phyloP scores from a whole-genome alignment of 495 filamentous ascomycete genomes.

The Lasiosphaeria ovina region DNA sequence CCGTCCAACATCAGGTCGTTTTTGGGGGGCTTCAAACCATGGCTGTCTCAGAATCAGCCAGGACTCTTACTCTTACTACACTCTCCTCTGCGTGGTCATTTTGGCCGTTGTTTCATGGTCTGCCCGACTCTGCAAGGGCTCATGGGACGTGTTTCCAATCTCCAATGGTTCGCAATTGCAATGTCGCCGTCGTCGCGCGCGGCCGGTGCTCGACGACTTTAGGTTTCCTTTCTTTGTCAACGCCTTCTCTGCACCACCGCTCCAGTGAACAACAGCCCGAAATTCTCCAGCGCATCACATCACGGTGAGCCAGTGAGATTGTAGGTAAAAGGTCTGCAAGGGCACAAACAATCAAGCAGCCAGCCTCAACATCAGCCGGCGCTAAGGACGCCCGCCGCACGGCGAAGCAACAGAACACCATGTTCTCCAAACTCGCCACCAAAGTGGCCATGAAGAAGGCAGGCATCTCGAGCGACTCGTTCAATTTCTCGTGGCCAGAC shows the following conservation, averaged over 20 bases:
- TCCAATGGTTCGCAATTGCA: neutral
- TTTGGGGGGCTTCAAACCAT: too few species aligned
- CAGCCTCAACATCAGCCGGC: too few species aligned
- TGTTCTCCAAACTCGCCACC: conserved; percentile 48
- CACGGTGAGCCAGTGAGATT: too few species aligned
- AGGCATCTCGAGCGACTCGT: conserved; percentile 39
- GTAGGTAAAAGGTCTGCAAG: too few species aligned
- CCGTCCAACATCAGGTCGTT: too few species aligned
- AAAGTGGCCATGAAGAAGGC: conserved; percentile 48
- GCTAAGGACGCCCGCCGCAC: too few species aligned
- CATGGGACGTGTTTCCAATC: neutral
- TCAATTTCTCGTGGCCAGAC: conserved; percentile 31
- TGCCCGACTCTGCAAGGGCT: neutral
- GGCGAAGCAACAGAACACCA: conserved; percentile 19
- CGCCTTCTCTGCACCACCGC: too few species aligned
- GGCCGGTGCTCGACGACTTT: too few species aligned
- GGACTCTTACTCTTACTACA: neutral
- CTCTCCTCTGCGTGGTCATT: neutral
- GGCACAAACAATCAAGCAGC: too few species aligned
- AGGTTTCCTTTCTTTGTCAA: too few species aligned
- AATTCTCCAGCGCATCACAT: too few species aligned
- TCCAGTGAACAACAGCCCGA: too few species aligned
- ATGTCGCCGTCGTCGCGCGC: neutral
- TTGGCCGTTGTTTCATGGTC: neutral
- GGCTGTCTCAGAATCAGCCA: neutral